A percentile compares a stretch with the other conserved stretches of the same genome.
Conservation (phyloP, 768 basidiomycete genomes). For the Chalciporus sphaerocephalus region DNA sequence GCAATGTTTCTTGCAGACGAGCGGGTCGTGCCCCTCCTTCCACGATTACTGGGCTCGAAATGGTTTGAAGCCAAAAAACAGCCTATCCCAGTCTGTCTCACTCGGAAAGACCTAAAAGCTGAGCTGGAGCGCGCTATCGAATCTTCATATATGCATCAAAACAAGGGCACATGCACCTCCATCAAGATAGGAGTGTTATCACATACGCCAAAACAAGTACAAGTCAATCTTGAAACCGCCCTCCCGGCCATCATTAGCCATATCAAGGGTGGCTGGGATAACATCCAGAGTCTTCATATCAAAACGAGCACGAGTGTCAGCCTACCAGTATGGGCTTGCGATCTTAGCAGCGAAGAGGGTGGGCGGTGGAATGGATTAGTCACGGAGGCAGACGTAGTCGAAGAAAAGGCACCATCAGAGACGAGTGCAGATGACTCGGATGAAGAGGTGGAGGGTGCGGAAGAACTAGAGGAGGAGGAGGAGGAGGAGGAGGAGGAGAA, state of each 20-base stretch:
- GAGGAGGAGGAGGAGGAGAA: background rate
- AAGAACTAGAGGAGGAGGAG: background rate
- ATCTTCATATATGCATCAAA: slow-evolving; percentile 95
- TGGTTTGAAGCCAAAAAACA: slow-evolving; percentile 97
- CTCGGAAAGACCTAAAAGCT: slow-evolving; percentile 82
- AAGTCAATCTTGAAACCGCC: slow-evolving; percentile 73
- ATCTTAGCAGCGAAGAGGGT: slow-evolving; percentile 48
- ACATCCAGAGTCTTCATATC: slow-evolving; percentile 83
- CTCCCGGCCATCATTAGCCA: slow-evolving; percentile 68
- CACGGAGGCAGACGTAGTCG: slow-evolving; percentile 8
- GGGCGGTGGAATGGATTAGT: slow-evolving; percentile 31
- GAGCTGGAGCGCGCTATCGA: slow-evolving; percentile 91
- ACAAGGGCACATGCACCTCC: slow-evolving; percentile 89
- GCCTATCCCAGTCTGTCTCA: slow-evolving; percentile 90
- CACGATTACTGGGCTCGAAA: slow-evolving; percentile 78
- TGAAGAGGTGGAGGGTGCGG: background rate
- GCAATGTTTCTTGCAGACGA: slow-evolving; percentile 94
- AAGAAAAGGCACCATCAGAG: background rate
- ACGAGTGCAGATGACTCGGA: slow-evolving; percentile 1
- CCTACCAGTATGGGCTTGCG: slow-evolving; percentile 88
- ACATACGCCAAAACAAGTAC: slow-evolving; percentile 67
- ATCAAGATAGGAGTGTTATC: slow-evolving; percentile 77
- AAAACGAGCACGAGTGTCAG: slow-evolving; percentile 82
- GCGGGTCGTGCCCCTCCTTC: slow-evolving; percentile 80
- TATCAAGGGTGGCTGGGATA: slow-evolving; percentile 83